phyloP scores from a whole-genome alignment of 1,284 basidiomycete species.

The Papiliotrema nemorosa region DNA sequence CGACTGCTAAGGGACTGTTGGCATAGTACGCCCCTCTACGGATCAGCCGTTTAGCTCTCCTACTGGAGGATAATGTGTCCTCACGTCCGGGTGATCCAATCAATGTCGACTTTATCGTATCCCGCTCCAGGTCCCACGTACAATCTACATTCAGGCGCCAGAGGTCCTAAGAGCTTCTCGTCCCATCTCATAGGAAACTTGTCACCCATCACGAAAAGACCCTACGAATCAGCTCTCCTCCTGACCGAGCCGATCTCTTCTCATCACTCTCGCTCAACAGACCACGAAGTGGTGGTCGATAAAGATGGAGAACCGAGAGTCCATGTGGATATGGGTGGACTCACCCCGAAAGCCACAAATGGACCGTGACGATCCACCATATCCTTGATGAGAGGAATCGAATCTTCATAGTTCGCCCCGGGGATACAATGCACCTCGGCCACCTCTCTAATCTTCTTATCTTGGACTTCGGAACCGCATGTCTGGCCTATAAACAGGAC shows the following conservation, averaged over 20 bases:
- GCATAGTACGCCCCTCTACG: conserved; percentile 29
- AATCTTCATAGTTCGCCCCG: background rate
- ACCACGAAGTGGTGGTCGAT: too few species aligned
- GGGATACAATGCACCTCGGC: conserved; percentile 5
- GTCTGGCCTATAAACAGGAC: conserved; percentile 5
- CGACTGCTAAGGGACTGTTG: conserved; percentile 33
- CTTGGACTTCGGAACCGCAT: background rate
- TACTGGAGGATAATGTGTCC: background rate
- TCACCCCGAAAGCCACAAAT: conserved; percentile 24
- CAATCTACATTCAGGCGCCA: conserved; percentile 20
- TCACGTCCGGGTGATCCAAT: conserved; percentile 22
- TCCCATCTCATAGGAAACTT: conserved; percentile 21
- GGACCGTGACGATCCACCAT: conserved; percentile 16
- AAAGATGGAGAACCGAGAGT: too few species aligned
- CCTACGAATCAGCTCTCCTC: conserved; percentile 7
- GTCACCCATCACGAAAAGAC: conserved; percentile 16
- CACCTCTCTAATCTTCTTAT: conserved; percentile 4
- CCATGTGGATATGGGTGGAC: conserved; percentile 5
- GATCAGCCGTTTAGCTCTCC: background rate
- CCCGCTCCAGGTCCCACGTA: conserved; percentile 26
- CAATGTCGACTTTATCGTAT: conserved; percentile 30
- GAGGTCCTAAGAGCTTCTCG: conserved; percentile 14
- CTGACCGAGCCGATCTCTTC: too few species aligned
- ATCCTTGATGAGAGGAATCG: background rate
- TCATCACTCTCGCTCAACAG: too few species aligned